Base-by-base conservation (phyloP, 805 yeast genomes). In the Cyberlindnera lachancei region DNA sequence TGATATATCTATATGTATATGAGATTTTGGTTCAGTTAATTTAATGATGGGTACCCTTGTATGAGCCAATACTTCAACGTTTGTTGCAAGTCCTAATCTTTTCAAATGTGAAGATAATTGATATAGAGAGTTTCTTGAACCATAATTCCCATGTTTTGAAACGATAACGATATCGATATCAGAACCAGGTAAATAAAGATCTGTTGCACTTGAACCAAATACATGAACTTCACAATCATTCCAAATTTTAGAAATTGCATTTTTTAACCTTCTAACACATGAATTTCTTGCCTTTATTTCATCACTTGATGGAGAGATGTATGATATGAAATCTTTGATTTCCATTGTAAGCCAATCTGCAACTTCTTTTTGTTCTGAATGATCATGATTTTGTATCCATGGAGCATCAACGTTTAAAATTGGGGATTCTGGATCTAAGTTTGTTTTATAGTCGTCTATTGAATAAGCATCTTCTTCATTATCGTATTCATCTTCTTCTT, bases 31-130 rank as follows among this genome's bases (percentile, higher is more conserved):
- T 42, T 90, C 97, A 4, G 80, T 78, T 54, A 87, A 84, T 55
- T 92, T 90, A 54, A 90, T 82, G 42, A 90, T 90, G 2, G 98
- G 98, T 15, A 90, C 96, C 44, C 87, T 78, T 5, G 97, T 94
- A 41, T 76, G 76, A 3, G 95, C 84, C 29, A 90, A 79, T 4
- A 88, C 94, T 50, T 85, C 92, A 15, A 88, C 78, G 34, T 76
- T 69, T 21, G 68, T 66, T 2, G 92, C 94, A 27, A 86, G 56
- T 11, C 70, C 66, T 25, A 66, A 60, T 25, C 69, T 64, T 45
- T 84, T 68, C 40, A 90, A 63, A 46, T 68, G 73, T 5, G 86
- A 74, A 3, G 95, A 76, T 9, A 90, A 62, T 46, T 77, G 78
- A 52, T 79, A 87, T 28, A 90, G 58, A 16, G 73, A 62, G n/a